Evolutionary conservation across 257 asterid species (phyloP).

Genomic region (Scutellaria baicalensis): DNA sequence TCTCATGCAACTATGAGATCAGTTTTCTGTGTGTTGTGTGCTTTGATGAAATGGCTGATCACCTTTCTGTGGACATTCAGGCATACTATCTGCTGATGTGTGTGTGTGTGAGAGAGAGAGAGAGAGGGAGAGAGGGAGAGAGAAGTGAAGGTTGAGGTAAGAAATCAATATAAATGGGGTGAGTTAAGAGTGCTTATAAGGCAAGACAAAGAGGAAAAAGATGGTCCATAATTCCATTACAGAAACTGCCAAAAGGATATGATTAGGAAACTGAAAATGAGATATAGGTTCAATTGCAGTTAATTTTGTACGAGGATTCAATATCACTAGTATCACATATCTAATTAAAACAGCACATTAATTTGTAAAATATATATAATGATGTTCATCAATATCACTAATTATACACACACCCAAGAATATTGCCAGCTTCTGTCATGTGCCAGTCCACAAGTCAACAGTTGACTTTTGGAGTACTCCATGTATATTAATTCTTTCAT

Average conservation of each 20-base stretch:
- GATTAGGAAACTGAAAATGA: slow-evolving; percentile 20
- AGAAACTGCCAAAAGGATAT: slow-evolving; percentile 20
- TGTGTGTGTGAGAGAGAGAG: no score
- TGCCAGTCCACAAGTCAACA: slow-evolving; percentile 2
- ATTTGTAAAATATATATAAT: not conserved
- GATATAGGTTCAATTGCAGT: slow-evolving; percentile 1
- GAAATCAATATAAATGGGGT: slow-evolving; percentile 12
- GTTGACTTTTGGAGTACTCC: slow-evolving; percentile 21
- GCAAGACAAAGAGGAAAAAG: slow-evolving; percentile 53
- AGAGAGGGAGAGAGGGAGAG: slow-evolving; percentile 18
- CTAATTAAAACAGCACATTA: not conserved
- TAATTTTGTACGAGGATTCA: slow-evolving; percentile 37
- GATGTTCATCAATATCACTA: not conserved
- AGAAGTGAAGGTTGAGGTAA: slow-evolving; percentile 13
- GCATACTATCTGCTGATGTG: slow-evolving; percentile 57
- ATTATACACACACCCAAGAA: not conserved
- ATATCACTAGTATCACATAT: no score
- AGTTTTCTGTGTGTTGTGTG: not conserved
- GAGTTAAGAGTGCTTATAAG: slow-evolving; percentile 64
- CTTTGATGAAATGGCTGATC: not conserved
- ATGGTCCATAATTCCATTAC: slow-evolving; percentile 31
- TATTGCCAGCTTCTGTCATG: slow-evolving; percentile 19
- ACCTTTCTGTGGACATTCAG: slow-evolving; percentile 95
- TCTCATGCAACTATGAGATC: not conserved
- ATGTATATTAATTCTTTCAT: not conserved